Evolutionary conservation across 163 green algal species (phyloP).

Genomic region (Coccomyxa subellipsoidea): DNA sequence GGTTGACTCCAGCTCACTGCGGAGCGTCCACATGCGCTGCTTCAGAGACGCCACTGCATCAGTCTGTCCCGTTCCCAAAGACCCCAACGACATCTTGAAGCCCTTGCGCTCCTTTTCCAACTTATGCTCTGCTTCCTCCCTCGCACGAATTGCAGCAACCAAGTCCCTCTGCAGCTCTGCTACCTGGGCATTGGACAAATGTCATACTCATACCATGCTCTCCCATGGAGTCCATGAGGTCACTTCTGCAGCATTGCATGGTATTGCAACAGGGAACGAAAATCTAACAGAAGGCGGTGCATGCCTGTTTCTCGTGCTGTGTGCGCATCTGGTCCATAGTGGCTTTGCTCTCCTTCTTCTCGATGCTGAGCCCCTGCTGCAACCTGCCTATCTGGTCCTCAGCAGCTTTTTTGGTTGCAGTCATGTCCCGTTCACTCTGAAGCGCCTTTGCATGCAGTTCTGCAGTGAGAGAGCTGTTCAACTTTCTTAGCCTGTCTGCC

Average conservation of each 20-base stretch:
- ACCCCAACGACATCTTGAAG: neutral
- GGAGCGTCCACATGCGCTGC: slow-evolving; percentile 14
- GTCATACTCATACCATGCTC: no score
- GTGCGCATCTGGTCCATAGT: neutral
- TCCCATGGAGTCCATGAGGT: no score
- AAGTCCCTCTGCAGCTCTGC: neutral
- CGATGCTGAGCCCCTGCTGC: neutral
- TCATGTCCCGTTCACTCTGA: neutral
- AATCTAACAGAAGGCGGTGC: neutral
- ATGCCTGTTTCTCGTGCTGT: neutral
- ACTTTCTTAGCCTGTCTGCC: neutral
- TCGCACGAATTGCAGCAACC: neutral
- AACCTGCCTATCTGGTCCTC: neutral
- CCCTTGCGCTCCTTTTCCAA: neutral
- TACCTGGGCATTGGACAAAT: neutral
- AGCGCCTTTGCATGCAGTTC: neutral
- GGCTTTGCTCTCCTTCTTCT: neutral
- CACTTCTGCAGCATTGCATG: neutral
- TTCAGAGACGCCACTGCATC: slow-evolving; percentile 14
- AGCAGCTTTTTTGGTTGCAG: neutral
- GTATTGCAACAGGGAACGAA: neutral
- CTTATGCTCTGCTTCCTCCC: slow-evolving; percentile 1
- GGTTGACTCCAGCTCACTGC: slow-evolving; percentile 6
- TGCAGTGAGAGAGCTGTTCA: neutral
- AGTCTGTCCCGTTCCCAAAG: neutral